phyloP scores from a whole-genome alignment of 2,329 filamentous ascomycete genomes.

The Periconia macrospinosa region DNA sequence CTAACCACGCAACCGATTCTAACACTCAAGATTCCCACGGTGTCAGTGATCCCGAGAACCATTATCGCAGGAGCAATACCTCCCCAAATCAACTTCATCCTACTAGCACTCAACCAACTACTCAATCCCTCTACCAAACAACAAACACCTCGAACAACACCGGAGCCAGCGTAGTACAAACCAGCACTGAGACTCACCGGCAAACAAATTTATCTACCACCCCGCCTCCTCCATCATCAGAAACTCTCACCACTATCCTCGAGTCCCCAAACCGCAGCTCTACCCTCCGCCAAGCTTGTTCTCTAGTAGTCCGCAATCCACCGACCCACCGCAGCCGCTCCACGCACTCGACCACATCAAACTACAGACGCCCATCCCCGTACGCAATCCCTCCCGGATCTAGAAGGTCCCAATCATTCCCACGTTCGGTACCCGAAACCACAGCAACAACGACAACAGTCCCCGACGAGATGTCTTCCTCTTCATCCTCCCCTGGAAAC shows the following conservation, averaged over 20 bases:
- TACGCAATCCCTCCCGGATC: constrained; percentile 15
- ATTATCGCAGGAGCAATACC: constrained; percentile 26
- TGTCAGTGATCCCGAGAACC: not conserved
- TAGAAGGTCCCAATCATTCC: constrained; percentile 16
- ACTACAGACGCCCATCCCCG: constrained; percentile 4
- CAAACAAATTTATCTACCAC: constrained; percentile 5
- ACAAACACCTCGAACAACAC: constrained; percentile 3
- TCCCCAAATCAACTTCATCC: constrained; percentile 7
- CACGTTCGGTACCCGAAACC: constrained; percentile 6
- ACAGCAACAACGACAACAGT: not conserved
- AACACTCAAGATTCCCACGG: constrained; percentile 1
- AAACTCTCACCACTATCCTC: too few species aligned
- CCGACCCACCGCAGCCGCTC: constrained; percentile 6
- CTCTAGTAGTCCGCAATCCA: constrained; percentile 10
- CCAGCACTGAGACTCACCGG: constrained; percentile 16
- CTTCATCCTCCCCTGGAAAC: constrained; percentile 32
- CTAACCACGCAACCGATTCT: constrained; percentile 1
- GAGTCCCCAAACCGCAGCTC: constrained; percentile 8
- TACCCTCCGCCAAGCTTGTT: constrained; percentile 14
- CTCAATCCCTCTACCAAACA: constrained; percentile 4
- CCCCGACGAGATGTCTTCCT: constrained; percentile 27
- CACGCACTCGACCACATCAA: constrained; percentile 13
- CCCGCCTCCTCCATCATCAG: constrained; percentile 4
- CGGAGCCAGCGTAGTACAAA: constrained; percentile 23
- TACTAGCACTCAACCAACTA: constrained; percentile 7